A percentile compares a stretch with the other conserved stretches of the same genome.
Conservation (phyloP, 257 asterid species). For the Solanum paucissectum region DNA sequence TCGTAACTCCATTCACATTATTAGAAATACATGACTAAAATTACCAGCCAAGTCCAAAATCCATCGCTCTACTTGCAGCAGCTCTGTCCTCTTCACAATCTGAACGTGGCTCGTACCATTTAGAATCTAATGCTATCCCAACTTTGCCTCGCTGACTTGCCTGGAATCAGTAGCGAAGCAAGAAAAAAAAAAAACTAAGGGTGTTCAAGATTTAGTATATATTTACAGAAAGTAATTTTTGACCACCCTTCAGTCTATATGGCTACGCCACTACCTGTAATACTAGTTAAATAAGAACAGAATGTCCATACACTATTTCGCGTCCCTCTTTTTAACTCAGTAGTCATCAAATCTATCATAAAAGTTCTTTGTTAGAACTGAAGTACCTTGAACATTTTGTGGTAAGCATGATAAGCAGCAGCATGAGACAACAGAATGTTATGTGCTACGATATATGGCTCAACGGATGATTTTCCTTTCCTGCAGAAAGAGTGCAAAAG, state of each 20-base stretch:
- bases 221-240: neutral
- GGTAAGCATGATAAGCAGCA: conserved; percentile 54
- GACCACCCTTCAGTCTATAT: neutral
- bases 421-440: conserved; percentile 70
- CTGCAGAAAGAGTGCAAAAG: conserved; percentile 55
- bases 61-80: conserved; percentile 72
- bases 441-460: conserved; percentile 70
- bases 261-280: neutral
- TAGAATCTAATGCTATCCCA: conserved; percentile 60
- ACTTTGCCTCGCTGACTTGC: conserved; percentile 53
- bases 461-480: conserved; percentile 60
- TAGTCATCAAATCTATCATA: neutral
- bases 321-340: neutral
- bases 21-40: neutral
- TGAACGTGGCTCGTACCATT: conserved; percentile 74
- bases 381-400: conserved; percentile 55
- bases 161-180: conserved; percentile 13
- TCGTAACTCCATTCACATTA: neutral
- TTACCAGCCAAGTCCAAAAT: conserved; percentile 84
- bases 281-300: neutral
- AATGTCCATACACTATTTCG: neutral
- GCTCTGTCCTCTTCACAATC: conserved; percentile 43
- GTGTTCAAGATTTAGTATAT: neutral
- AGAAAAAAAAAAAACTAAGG: neutral
- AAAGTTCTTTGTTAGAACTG: neutral